Base-by-base conservation (phyloP, 495 filamentous ascomycete species). In the Massariosphaeria phaeospora region DNA sequence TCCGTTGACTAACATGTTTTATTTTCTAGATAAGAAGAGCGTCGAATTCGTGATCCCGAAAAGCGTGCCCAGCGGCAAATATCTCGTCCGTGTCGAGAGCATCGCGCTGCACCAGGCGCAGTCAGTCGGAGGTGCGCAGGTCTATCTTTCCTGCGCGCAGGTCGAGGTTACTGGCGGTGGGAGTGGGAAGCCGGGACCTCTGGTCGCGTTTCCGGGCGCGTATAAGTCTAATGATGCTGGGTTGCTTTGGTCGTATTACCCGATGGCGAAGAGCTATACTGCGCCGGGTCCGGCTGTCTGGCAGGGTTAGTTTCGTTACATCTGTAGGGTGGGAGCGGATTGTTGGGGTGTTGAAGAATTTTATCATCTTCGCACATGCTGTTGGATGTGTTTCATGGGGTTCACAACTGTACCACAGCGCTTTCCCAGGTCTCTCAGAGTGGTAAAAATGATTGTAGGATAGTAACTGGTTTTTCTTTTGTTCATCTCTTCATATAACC, bases 21-120 rank as follows among this genome's bases (percentile, higher is more conserved):
- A 23, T 20, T 48, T 3, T 35, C 48, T 42, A 55, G 34, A 55
- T 13, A 12, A 54, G 13, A 13, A 18, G 0, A 30, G 10, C 33
- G 55, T 59, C 35, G 39, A 46, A 13, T 75, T 72, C 67, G 77
- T 70, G 36, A 77, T 84, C 55, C 80, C 80, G 12, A 69, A 70
- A 55, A 72, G 69, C 46, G 70, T 81, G 57, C 70, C 75, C 0
- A 68, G 66, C 40, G 82, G 82, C 45, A 76, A 83, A 50, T 85
- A 85, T 54, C 76, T 85, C 45, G 69, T 84, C 44, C 75, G 82
- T 3, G 77, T 79, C 47, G 80, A 84, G 63, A 74, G 75, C 17
- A 73, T 84, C n/a, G 79, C 77, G 10, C 62, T 79, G 50, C 76
- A 79, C 59, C 69, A 46, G 26, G 65, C 62, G 11, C 25, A 29